Evolutionary conservation across 1,284 basidiomycete species (phyloP), one percentile per base, ranked within the genome.

Genomic region (Coniophora puteana): DNA sequence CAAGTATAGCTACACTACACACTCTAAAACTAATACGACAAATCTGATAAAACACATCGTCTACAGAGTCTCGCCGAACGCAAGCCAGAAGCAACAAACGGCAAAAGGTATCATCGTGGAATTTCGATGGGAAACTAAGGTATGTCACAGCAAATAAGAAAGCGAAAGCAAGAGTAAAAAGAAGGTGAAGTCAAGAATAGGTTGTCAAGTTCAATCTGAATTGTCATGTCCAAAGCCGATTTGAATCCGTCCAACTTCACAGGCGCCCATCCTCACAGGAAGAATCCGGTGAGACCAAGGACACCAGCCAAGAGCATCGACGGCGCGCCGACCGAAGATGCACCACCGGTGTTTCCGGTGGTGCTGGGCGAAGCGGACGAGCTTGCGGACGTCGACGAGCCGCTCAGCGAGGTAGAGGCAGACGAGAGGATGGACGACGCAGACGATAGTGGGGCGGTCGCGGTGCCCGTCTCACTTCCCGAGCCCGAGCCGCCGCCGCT

Each of bases 251-350:
- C 8, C 25, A 10, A 3, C n/a, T 13, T 21, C 34, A 30, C 40
- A 21, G 3, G 33, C 18, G 43, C 37, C 46, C 47, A 46, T 25
- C 38, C 3, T 40, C 2, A 21, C 31, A 8, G 0, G 17, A 38
- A 18, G 29, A 18, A n/a, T n/a, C n/a, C n/a, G n/a, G 46, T 63
- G 34, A 63, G 46, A 14, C 41, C 37, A 4, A 61, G 29, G 11
- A 47, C 33, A 12, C 53, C 57, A 30, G 48, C 48, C 13, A 62
- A 48, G n/a, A 8, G 32, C 49, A 27, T 63, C 30, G 20, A 60
- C 3, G 28, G 44, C 47, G 8, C 63, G 29, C 14, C 47, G 14
- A 32, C 24, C 4, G 54, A 47, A 4, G 54, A 39, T 5, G 45
- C 59, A 7, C 46, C 20, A 11, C 59, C 50, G 11, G 35, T 36